phyloP scores from a whole-genome alignment of 306 rosid species.

The Fragaria iinumae region DNA sequence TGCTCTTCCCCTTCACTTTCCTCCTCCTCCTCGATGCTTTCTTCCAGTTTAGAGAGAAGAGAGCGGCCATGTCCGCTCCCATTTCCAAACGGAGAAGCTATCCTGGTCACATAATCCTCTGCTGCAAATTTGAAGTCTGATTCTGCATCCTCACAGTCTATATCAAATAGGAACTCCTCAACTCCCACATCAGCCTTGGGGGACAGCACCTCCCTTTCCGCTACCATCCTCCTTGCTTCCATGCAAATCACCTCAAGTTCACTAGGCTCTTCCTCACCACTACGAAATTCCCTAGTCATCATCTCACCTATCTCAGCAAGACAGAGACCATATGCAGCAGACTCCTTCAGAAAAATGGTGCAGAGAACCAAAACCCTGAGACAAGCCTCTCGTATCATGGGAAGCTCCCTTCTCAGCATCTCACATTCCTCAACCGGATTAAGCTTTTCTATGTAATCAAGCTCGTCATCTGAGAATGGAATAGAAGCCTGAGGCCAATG shows the following conservation, averaged over 20 bases:
- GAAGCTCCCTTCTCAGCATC: constrained; percentile 78
- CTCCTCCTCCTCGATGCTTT: constrained; percentile 79
- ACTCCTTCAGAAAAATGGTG: constrained; percentile 82
- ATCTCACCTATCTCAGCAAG: constrained; percentile 97
- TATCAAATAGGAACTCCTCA: constrained; percentile 62
- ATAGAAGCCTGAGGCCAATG: constrained; percentile 99
- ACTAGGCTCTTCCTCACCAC: constrained; percentile 95
- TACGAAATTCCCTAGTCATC: constrained; percentile 87
- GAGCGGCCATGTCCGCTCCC: constrained; percentile 46
- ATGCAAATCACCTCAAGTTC: constrained; percentile 88
- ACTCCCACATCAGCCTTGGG: constrained; percentile 50
- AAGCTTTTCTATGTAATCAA: constrained; percentile 62
- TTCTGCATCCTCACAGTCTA: constrained; percentile 68
- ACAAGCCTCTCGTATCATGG: constrained; percentile 96
- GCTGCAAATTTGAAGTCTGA: constrained; percentile 29
- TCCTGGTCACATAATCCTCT: constrained; percentile 41
- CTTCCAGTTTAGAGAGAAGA: constrained; percentile 75
- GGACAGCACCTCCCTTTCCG: constrained; percentile 60
- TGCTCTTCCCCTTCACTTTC: constrained; percentile 50
- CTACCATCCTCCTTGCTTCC: constrained; percentile 71
- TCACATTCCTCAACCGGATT: constrained; percentile 60
- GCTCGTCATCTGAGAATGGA: constrained; percentile 91
- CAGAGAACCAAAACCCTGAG: constrained; percentile 85
- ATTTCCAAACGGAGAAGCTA: constrained; percentile 44
- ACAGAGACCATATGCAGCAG: constrained; percentile 76